Evolutionary conservation across 2,329 filamentous ascomycete species (phyloP), one percentile per base, ranked within the genome.

Genomic region (Pestalotiopsis sp.): DNA sequence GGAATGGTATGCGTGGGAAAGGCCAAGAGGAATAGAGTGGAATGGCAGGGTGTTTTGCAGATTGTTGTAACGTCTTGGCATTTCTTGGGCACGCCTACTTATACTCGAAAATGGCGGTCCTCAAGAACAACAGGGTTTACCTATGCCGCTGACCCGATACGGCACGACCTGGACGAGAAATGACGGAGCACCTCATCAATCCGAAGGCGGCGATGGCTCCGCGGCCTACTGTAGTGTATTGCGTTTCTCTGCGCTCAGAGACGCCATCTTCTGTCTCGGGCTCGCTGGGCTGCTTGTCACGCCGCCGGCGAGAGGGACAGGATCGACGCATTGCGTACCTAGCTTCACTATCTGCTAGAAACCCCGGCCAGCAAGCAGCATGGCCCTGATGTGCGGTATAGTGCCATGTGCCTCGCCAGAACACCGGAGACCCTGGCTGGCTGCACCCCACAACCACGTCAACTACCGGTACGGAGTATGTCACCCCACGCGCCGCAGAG

Each of bases 111-210:
- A 27, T 27, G 3, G 25, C 25, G 25, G 25, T 27, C 25, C 25
- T 27, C 25, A 27, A 27, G 25, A 27, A 27, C 25, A 27, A 27
- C 25, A 27, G 25, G 25, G 25, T 27, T 27, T 27, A 27, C 25
- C 25, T 27, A 4, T 4, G 25, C 25, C 25, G 25, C 25, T 27
- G 25, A 27, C 25, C 45, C 45, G 45, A 52, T 72, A 13, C 73
- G 72, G 71, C 63, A 70, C 17, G 72, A 70, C 31, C 70, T 72
- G 61, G 71, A 72, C 38, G 70, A 73, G 64, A 71, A 73, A 13
- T 14, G 45, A n/a, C 45, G 45, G 45, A 52, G 45, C 45, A 52
- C n/a, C 45, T 14, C 45, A 13, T 52, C 45, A 52, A 52, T 52
- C n/a, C 45, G 45, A 52, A 52, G 45, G 13, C 45, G 45, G 45